phyloP scores from a whole-genome alignment of 495 filamentous ascomycete genomes.

The Lophiotrema nucula region DNA sequence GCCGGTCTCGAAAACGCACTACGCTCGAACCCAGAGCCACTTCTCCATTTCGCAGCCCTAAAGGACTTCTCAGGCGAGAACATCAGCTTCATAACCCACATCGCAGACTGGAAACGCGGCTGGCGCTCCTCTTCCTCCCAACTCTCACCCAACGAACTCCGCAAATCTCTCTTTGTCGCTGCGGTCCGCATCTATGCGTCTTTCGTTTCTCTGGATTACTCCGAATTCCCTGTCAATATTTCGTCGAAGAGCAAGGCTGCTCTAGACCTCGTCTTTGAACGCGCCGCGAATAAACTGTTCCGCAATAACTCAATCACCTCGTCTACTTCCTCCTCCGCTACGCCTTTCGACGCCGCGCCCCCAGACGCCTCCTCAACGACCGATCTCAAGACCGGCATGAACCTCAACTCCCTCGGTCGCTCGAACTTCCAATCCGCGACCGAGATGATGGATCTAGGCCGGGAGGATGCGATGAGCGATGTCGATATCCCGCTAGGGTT shows the following conservation, averaged over 20 bases:
- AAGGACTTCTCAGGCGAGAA: slow-evolving; percentile 68
- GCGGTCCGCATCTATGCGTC: slow-evolving; percentile 57
- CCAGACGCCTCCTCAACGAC: slow-evolving; percentile 5
- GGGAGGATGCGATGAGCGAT: slow-evolving; percentile 26
- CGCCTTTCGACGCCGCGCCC: slow-evolving; percentile 6
- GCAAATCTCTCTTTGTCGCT: slow-evolving; percentile 16
- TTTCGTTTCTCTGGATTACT: slow-evolving; percentile 54
- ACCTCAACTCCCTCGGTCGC: slow-evolving; percentile 8
- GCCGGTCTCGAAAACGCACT: slow-evolving; percentile 60
- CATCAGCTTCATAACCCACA: slow-evolving; percentile 61
- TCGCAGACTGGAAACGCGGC: slow-evolving; percentile 54
- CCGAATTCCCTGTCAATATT: slow-evolving; percentile 66
- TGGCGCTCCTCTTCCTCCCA: slow-evolving; percentile 27
- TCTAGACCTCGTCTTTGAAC: slow-evolving; percentile 53
- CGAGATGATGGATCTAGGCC: slow-evolving; percentile 1
- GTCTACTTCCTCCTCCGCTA: background rate
- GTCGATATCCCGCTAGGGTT: slow-evolving; percentile 53
- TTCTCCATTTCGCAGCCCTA: slow-evolving; percentile 60
- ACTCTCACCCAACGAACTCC: slow-evolving; percentile 4
- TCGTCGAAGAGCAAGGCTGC: slow-evolving; percentile 48
- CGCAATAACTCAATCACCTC: background rate
- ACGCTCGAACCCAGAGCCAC: slow-evolving; percentile 51
- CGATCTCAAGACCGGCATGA: slow-evolving; percentile 12
- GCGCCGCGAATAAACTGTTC: slow-evolving; percentile 28
- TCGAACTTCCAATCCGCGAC: slow-evolving; percentile 16